Conservation (phyloP, 129 eudicot species). For the Chrysanthemum makinoi region DNA sequence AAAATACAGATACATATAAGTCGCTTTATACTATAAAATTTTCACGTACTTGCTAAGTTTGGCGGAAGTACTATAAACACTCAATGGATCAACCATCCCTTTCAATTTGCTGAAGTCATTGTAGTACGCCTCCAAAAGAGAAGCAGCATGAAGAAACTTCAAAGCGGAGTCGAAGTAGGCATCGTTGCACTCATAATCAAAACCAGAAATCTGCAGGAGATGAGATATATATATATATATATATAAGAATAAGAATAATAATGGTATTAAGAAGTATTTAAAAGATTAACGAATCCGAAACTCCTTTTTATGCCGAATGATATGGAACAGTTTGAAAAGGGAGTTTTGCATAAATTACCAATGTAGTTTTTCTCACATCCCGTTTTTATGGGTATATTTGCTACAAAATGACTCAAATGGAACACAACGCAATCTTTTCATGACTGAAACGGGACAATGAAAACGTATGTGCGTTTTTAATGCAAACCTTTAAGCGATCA, state of each 20-base stretch:
- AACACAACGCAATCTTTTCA: too few species aligned
- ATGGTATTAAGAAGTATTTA: neutral
- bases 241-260: neutral
- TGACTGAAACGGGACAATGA: too few species aligned
- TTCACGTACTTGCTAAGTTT: conserved; percentile 67
- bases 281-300: neutral
- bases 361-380: too few species aligned
- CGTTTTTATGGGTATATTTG: neutral
- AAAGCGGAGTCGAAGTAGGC: conserved; percentile 73
- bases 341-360: too few species aligned
- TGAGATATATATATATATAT: neutral
- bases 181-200: conserved; percentile 56
- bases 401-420: neutral
- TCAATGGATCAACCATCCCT: conserved; percentile 45
- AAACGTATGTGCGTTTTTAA: too few species aligned
- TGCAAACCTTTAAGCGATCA: conserved; percentile 65
- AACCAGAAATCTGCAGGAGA: conserved; percentile 59
- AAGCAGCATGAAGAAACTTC: conserved; percentile 81
- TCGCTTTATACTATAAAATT: neutral
- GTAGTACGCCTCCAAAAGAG: conserved; percentile 57
- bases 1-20: neutral
- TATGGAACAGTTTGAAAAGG: too few species aligned
- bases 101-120: conserved; percentile 35
- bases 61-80: conserved; percentile 57
- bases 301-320: neutral